Percentiles rank a stretch among this genome's conserved stretches.
Conservation (phyloP, 768 basidiomycete genomes). For the Hortiboletus flavorubellus region DNA sequence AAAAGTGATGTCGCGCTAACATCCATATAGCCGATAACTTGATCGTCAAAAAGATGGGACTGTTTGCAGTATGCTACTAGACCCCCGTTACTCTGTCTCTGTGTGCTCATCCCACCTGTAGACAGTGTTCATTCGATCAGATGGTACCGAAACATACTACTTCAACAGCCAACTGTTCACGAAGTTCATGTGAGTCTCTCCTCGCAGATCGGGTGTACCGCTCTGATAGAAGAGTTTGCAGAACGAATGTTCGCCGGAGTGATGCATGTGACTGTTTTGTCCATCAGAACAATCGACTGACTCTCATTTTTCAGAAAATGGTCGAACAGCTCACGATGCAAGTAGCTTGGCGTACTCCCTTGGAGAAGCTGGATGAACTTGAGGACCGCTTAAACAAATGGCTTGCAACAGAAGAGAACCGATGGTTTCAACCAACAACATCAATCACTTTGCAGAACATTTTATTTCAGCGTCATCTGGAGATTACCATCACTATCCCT, state of each 20-base stretch:
- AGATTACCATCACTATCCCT: constrained; percentile 63
- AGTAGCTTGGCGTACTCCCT: constrained; percentile 71
- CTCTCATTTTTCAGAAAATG: constrained; percentile 48
- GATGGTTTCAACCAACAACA: constrained; percentile 73
- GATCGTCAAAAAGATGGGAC: constrained; percentile 75
- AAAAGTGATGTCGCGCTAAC: constrained; percentile 6
- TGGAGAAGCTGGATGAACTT: constrained; percentile 67
- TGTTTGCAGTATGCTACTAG: constrained; percentile 58
- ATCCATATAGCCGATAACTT: constrained; percentile 55
- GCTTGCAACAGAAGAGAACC: constrained; percentile 74
- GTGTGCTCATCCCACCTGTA: constrained; percentile 18
- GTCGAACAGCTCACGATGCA: constrained; percentile 66
- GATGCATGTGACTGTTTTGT: constrained; percentile 39
- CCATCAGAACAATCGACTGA: constrained; percentile 7
- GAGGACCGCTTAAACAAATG: constrained; percentile 68
- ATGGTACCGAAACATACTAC: constrained; percentile 79
- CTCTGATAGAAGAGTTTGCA: constrained; percentile 21
- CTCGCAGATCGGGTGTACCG: background rate
- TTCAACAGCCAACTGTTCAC: constrained; percentile 74
- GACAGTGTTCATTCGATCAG: constrained; percentile 68
- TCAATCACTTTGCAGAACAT: constrained; percentile 62
- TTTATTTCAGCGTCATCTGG: constrained; percentile 61
- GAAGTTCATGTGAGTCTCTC: constrained; percentile 61
- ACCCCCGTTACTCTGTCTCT: background rate
- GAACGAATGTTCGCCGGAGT: constrained; percentile 71